Evolutionary conservation across 108 stramenopile genomes (phyloP).

Genomic region (Skeletonema marinoi): DNA sequence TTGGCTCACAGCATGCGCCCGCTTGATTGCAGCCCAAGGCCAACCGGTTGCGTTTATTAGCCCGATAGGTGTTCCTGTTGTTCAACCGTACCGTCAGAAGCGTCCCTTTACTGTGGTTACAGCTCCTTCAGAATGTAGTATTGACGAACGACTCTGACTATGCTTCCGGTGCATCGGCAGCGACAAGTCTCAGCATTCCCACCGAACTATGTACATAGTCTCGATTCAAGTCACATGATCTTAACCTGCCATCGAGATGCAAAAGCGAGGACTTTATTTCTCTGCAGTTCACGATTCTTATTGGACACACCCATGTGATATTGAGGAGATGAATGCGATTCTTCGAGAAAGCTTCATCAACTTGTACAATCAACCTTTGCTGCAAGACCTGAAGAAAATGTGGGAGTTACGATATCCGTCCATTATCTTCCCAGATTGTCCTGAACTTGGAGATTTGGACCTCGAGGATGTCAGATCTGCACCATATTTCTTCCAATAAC

Average conservation of each 20-base stretch:
- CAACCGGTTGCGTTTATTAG: conserved; percentile 98
- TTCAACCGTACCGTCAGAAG: conserved; percentile 93
- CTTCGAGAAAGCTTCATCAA: conserved; percentile 94
- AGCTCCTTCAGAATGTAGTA: conserved; percentile 84
- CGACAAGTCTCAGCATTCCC: conserved; percentile 97
- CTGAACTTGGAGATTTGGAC: conserved; percentile 89
- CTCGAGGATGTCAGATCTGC: conserved; percentile 91
- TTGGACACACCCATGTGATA: conserved; percentile 98
- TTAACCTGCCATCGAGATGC: conserved; percentile 97
- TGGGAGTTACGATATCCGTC: conserved; percentile 94
- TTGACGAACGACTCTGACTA: conserved; percentile 83
- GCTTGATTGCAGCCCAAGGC: conserved; percentile 82
- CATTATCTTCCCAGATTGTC: conserved; percentile 90
- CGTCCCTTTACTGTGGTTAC: conserved; percentile 84
- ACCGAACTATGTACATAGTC: conserved; percentile 98
- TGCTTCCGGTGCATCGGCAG: conserved; percentile 81
- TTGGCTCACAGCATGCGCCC: conserved; percentile 92
- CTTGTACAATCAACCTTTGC: conserved; percentile 90
- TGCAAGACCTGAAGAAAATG: conserved; percentile 77
- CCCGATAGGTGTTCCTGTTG: conserved; percentile 96
- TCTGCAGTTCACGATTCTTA: conserved; percentile 99
- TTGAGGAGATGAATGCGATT: conserved; percentile 94
- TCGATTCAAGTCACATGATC: conserved; percentile 99
- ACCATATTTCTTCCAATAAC: conserved; percentile 96
- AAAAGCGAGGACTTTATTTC: conserved; percentile 88